Conservation (phyloP, 441 rosid species). For the Daphne laureola region DNA sequence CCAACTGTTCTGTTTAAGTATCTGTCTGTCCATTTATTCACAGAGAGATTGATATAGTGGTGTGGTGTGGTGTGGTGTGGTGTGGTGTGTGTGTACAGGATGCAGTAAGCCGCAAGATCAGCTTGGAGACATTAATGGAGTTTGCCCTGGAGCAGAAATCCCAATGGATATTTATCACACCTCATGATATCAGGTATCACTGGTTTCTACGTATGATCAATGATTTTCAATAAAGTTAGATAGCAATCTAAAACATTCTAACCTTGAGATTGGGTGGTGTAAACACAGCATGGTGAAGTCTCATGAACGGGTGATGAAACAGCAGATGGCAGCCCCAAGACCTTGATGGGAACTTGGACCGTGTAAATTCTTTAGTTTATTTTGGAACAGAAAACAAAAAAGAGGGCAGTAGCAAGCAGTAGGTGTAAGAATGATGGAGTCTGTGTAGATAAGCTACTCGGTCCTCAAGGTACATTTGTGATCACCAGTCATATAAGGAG, state of each 20-base stretch:
- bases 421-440: too few relatives aligned
- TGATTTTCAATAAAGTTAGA: neutral
- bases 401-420: too few relatives aligned
- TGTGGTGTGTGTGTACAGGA: slow-evolving; percentile 45
- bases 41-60: neutral
- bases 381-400: too few relatives aligned
- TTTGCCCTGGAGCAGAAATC: slow-evolving; percentile 82
- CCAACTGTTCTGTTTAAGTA: neutral
- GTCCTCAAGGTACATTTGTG: too few relatives aligned
- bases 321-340: slow-evolving; percentile 95
- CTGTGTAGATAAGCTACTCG: too few relatives aligned
- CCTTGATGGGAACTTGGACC: slow-evolving; percentile 25
- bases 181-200: slow-evolving; percentile 86
- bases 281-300: slow-evolving; percentile 64
- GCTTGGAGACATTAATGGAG: slow-evolving; percentile 81
- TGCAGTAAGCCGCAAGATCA: slow-evolving; percentile 92
- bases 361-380: too few relatives aligned
- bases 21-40: too few relatives aligned
- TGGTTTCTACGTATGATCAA: neutral
- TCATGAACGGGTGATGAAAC: slow-evolving; percentile 72
- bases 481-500: too few relatives aligned
- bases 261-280: neutral
- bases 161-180: slow-evolving; percentile 97
- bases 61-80: slow-evolving; percentile 5
- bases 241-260: neutral